These are phyloP conservation scores for Fusarium scirpi DNA, from an alignment of 2,329 filamentous ascomycete species.

Conservation along the genomic window DNA sequence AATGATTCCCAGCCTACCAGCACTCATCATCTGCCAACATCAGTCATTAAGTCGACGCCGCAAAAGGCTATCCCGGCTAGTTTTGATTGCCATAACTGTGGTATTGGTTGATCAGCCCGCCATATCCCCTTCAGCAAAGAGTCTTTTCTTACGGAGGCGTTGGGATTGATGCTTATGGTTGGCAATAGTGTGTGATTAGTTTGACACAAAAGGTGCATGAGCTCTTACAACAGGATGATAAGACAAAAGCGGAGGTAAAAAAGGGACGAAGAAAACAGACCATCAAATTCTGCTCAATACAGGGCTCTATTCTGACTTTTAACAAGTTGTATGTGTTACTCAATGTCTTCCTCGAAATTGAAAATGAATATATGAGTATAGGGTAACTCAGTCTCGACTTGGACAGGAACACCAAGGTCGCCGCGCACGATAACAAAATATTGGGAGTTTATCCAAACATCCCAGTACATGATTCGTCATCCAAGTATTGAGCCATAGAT, in stretches of 20 bases:
- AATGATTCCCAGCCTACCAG: slow-evolving; percentile 16
- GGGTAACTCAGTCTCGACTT: not conserved
- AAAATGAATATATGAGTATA: not conserved
- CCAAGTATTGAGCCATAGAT: not conserved
- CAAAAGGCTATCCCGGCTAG: slow-evolving; percentile 3
- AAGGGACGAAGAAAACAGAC: not conserved
- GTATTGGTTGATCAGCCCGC: not conserved
- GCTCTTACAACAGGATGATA: not conserved
- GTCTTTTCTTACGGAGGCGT: not conserved
- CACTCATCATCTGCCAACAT: slow-evolving; percentile 17
- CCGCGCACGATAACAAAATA: not conserved
- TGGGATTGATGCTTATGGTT: too few species aligned
- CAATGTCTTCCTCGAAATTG: not conserved
- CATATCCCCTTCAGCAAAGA: not conserved
- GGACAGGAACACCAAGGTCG: not conserved
- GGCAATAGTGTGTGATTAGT: not conserved
- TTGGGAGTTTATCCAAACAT: not conserved
- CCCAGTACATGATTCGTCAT: not conserved
- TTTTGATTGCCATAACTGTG: not conserved
- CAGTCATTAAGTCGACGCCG: not conserved
- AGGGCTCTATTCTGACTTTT: not conserved
- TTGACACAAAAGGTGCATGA: not conserved
- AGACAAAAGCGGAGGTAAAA: not conserved
- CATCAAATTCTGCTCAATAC: not conserved
- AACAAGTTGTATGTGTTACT: not conserved